These are phyloP conservation scores for Artemisia tridentata DNA, from an alignment of 129 eudicot genomes.

Conservation along the genomic window DNA sequence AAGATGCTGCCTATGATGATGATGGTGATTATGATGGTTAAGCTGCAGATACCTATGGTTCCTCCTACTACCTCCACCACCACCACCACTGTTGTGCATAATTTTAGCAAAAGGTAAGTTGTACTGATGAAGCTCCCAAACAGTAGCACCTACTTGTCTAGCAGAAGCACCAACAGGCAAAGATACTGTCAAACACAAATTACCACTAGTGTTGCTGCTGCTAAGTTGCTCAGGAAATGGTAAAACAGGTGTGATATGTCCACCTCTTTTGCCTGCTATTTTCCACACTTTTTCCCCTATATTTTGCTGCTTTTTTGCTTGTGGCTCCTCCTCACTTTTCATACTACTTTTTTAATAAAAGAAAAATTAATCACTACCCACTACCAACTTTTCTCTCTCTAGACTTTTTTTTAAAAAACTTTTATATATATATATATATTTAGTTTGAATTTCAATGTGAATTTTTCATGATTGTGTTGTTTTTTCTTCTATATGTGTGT, in stretches of 20 bases:
- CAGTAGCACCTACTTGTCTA: constrained; percentile 71
- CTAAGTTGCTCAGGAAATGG: constrained; percentile 35
- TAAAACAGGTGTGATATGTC: constrained; percentile 55
- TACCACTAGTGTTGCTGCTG: constrained; percentile 25
- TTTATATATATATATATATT: constrained; percentile 6
- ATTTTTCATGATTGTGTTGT: background rate
- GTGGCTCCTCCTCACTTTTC: constrained; percentile 33
- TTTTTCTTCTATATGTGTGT: constrained; percentile 10
- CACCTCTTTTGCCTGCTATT: constrained; percentile 60
- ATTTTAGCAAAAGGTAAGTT: constrained; percentile 44
- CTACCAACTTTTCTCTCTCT: constrained; percentile 43
- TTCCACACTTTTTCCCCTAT: constrained; percentile 69
- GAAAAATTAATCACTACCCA: constrained; percentile 28
- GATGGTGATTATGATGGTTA: constrained; percentile 44
- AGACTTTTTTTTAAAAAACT: constrained; percentile 16
- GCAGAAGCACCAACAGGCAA: constrained; percentile 51
- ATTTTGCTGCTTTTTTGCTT: constrained; percentile 61
- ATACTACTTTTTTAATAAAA: constrained; percentile 5
- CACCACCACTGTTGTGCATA: constrained; percentile 53
- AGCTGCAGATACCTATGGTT: constrained; percentile 48
- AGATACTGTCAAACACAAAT: constrained; percentile 21
- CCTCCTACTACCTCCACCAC: constrained; percentile 28
- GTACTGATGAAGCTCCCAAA: constrained; percentile 83
- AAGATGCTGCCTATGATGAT: constrained; percentile 38
- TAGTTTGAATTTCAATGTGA: background rate